phyloP scores from a whole-genome alignment of 2,329 filamentous ascomycete species.

The Cytospora leucostoma region DNA sequence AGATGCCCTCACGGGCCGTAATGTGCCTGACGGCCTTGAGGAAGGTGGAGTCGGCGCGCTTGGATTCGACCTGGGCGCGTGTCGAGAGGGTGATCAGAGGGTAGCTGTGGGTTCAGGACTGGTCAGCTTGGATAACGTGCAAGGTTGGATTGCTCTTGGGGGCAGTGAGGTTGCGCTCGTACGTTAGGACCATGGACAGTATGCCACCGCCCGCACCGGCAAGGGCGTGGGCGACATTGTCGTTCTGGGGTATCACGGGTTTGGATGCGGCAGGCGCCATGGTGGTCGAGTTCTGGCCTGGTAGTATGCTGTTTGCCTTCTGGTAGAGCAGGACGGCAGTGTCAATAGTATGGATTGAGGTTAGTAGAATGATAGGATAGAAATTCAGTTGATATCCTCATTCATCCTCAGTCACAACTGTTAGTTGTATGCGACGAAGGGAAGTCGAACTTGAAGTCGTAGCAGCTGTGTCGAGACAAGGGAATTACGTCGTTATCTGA shows the following conservation, averaged over 20 bases:
- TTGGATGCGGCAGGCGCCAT: slow-evolving; percentile 47
- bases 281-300: slow-evolving; percentile 9
- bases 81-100: slow-evolving; percentile 97
- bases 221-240: slow-evolving; percentile 95
- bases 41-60: slow-evolving; percentile 83
- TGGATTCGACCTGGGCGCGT: slow-evolving; percentile 95
- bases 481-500: slow-evolving; percentile 1
- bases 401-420: slow-evolving; percentile 19
- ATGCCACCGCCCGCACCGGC: slow-evolving; percentile 92
- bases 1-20: slow-evolving; percentile 85
- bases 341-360: not conserved
- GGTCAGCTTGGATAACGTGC: slow-evolving; percentile 20
- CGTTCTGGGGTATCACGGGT: slow-evolving; percentile 76
- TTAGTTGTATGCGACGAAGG: not conserved
- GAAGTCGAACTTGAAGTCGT: not conserved
- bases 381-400: slow-evolving; percentile 23
- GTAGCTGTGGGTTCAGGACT: slow-evolving; percentile 60
- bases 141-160: not conserved
- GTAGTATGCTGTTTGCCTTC: not conserved
- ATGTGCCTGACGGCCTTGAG: slow-evolving; percentile 82
- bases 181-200: slow-evolving; percentile 94
- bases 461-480: too few relatives aligned
- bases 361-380: not conserved
- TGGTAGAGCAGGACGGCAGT: not conserved
- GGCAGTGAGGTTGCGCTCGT: slow-evolving; percentile 36